Conservation (phyloP, 495 filamentous ascomycete species). For the Aspergillus avenaceus region DNA sequence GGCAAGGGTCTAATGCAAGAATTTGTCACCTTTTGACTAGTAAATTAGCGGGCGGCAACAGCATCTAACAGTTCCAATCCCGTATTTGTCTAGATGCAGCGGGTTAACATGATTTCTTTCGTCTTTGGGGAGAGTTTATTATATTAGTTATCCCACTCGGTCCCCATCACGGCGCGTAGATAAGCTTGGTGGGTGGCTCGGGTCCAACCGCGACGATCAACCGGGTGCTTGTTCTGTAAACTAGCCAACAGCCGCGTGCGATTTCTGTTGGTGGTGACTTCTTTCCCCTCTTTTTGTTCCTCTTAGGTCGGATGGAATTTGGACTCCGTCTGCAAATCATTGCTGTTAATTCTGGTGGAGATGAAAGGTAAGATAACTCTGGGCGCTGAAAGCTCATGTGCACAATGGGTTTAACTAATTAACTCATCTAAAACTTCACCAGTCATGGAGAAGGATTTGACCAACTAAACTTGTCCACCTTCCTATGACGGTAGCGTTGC, state of each 20-base stretch:
- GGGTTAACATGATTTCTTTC: not conserved
- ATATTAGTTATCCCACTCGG: not conserved
- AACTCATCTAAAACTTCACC: constrained; percentile 2
- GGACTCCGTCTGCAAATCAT: not conserved
- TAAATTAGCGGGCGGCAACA: not conserved
- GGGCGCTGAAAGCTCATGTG: not conserved
- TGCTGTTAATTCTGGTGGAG: not conserved
- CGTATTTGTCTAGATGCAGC: not conserved
- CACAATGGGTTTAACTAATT: not conserved
- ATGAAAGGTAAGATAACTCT: not conserved
- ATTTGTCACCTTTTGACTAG: not conserved
- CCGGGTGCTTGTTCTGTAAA: constrained; percentile 18
- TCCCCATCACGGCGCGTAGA: constrained; percentile 19
- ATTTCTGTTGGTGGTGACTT: constrained; percentile 2
- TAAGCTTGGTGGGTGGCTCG: constrained; percentile 22
- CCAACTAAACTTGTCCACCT: not conserved
- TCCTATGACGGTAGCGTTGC: not conserved
- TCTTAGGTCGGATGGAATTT: not conserved
- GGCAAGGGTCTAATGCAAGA: too few relatives aligned
- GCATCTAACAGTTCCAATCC: not conserved
- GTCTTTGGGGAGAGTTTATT: not conserved
- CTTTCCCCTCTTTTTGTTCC: constrained; percentile 9
- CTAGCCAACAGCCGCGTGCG: constrained; percentile 6
- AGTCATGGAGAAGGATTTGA: not conserved
- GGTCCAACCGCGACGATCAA: constrained; percentile 30